Base-by-base conservation (phyloP, 2,329 filamentous ascomycete species). In the Elsinoe perseae region DNA sequence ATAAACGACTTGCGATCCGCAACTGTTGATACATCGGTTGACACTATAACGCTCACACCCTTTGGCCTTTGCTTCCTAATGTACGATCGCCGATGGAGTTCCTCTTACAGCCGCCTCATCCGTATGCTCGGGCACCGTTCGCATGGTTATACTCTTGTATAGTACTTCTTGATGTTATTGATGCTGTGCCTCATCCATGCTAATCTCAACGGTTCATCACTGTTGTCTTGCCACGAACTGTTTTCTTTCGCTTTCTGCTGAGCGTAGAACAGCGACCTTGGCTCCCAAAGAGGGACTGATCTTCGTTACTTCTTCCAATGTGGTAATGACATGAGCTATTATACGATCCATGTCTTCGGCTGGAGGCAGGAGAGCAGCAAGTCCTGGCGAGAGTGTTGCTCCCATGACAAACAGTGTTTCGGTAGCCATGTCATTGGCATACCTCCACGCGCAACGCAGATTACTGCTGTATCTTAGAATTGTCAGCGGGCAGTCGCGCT, bases 391-490 rank as follows among this genome's bases (percentile, higher is more conserved):
- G 82, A 92, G 87, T 14, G 85, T 89, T 14, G 87, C 86, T 5
- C 87, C 88, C 87, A 93, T 92, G 30, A 93, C 81, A 42, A 93
- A 76, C 14, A 93, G 75, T 1, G 86, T 86, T 69, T 93, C 88
- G 4, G 86, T 89, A 20, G 91, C 86, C 66, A 93, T 88, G 20
- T 86, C 90, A 34, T 93, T 77, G 7, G 87, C 86, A 16, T 87
- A 87, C 73, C 92, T 88, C 84, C 87, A 93, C 18, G 92, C 79
- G 70, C 92, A 93, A 10, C 87, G 87, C 74, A 93, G 84, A 67
- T 92, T 87, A 52, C 88, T 87, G 59, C 85, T 86, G 66, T 90
- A 87, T 71, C 83, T 86, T 65, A 63, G 48, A 65, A 28, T 14
- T 50, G 8, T 32, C 27, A 57, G 34, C 46, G 54, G 57, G 42